Conservation (phyloP, 306 rosid species). For the Rosa rugosa region DNA sequence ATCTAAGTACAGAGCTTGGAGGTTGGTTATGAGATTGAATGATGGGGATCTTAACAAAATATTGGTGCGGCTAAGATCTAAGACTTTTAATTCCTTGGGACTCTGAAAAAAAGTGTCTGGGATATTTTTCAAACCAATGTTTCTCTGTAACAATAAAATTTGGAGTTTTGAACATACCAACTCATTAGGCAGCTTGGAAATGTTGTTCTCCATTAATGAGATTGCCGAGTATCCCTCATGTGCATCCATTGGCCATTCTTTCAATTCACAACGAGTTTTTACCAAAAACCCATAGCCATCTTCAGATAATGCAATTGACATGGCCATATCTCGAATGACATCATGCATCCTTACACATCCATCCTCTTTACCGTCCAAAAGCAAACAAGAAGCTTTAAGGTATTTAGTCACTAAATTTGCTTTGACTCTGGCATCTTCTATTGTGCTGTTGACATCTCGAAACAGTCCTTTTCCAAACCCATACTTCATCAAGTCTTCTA, state of each 20-base stretch:
- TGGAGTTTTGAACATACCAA: slow-evolving; percentile 14
- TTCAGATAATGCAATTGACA: slow-evolving; percentile 11
- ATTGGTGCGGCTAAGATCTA: background rate
- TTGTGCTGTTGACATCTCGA: background rate
- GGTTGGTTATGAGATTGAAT: background rate
- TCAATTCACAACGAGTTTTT: background rate
- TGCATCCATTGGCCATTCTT: background rate
- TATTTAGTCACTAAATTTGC: background rate
- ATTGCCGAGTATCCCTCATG: background rate
- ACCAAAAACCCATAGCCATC: background rate
- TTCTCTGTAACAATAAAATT: background rate
- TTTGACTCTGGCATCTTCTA: background rate
- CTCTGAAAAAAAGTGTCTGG: background rate
- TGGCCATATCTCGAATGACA: slow-evolving; percentile 26
- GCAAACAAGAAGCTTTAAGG: background rate
- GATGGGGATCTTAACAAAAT: background rate
- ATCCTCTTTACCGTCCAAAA: background rate
- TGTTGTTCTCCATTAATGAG: background rate
- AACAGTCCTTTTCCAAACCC: slow-evolving; percentile 3
- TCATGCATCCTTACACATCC: slow-evolving; percentile 32
- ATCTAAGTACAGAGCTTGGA: background rate
- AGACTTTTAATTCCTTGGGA: background rate
- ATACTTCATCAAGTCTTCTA: slow-evolving; percentile 14
- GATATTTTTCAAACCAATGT: background rate
- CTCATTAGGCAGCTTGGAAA: background rate